Percentiles rank a stretch among this genome's conserved stretches.
Conservation (phyloP, 2,329 filamentous ascomycete genomes). For the Pyrenophora teres region DNA sequence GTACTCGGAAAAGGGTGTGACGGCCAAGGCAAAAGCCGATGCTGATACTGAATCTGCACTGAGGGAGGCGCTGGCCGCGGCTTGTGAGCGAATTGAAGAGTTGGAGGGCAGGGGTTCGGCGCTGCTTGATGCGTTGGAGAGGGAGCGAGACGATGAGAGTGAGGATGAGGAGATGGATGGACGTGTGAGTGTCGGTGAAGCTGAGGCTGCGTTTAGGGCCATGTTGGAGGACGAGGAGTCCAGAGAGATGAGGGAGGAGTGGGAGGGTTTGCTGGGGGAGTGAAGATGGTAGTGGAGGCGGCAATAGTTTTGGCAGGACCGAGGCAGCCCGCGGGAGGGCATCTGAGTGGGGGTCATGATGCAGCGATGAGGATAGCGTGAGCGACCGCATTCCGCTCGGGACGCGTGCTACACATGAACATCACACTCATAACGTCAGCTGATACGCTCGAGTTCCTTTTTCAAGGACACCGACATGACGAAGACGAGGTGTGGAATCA, state of each 20-base stretch:
- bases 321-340: no score
- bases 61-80: constrained; percentile 17
- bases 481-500: no score
- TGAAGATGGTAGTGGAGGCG: neutral
- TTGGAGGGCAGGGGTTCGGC: constrained; percentile 17
- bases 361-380: no score
- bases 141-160: constrained; percentile 5
- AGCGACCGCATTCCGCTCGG: no score
- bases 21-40: neutral
- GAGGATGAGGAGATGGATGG: neutral
- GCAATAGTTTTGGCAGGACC: no score
- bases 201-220: constrained; percentile 16
- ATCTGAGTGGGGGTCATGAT: no score
- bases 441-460: no score
- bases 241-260: constrained; percentile 17
- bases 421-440: neutral
- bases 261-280: constrained; percentile 15
- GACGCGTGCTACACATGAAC: no score
- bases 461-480: no score
- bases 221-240: constrained; percentile 20
- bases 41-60: constrained; percentile 10
- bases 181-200: neutral
- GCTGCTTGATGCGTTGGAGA: constrained; percentile 20
- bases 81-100: constrained; percentile 21
- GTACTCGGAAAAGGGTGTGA: neutral